A percentile compares a stretch with the other conserved stretches of the same genome.
Evolutionary conservation across 2,329 filamentous ascomycete species (phyloP).

Genomic region (Neonectria punicea): DNA sequence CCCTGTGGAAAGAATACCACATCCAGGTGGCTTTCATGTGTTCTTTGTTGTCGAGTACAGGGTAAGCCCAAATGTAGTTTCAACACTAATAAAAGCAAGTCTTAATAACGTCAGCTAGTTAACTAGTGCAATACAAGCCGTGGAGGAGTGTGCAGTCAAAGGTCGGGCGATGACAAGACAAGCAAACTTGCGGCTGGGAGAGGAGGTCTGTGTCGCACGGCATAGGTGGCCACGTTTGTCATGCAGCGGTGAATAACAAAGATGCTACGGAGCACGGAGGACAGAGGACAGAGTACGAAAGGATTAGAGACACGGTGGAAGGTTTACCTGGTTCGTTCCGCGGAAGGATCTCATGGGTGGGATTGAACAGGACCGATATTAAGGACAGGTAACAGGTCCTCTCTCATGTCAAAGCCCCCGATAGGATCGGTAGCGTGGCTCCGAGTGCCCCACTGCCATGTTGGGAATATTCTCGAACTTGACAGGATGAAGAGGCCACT

Average conservation of each 20-base stretch:
- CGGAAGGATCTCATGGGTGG: slow-evolving; percentile 18
- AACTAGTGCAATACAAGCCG: too few species aligned
- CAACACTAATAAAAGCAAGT: not conserved
- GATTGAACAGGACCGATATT: slow-evolving; percentile 21
- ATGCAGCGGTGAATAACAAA: slow-evolving; percentile 3
- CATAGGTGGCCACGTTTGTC: slow-evolving; percentile 1
- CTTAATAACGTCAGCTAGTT: not conserved
- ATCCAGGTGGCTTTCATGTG: not conserved
- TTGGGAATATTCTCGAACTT: slow-evolving; percentile 44
- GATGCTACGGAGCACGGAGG: not conserved
- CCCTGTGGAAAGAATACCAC: not conserved
- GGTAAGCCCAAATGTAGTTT: not conserved
- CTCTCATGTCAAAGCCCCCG: slow-evolving; percentile 5
- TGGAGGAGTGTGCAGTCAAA: not conserved
- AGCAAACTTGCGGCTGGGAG: not conserved
- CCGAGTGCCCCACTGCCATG: slow-evolving; percentile 33
- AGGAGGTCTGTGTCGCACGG: not conserved
- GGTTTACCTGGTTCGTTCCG: slow-evolving; percentile 1
- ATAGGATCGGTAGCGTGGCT: slow-evolving; percentile 36
- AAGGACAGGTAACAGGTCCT: slow-evolving; percentile 25
- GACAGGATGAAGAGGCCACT: slow-evolving; percentile 33
- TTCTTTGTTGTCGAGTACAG: not conserved
- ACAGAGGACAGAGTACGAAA: not conserved
- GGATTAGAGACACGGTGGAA: slow-evolving; percentile 1
- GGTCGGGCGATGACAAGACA: not conserved